Percentiles rank a stretch among this genome's conserved stretches.
These are phyloP conservation scores for Pyricularia pennisetigena DNA, from an alignment of 2,329 filamentous ascomycete species.

Conservation along the genomic window DNA sequence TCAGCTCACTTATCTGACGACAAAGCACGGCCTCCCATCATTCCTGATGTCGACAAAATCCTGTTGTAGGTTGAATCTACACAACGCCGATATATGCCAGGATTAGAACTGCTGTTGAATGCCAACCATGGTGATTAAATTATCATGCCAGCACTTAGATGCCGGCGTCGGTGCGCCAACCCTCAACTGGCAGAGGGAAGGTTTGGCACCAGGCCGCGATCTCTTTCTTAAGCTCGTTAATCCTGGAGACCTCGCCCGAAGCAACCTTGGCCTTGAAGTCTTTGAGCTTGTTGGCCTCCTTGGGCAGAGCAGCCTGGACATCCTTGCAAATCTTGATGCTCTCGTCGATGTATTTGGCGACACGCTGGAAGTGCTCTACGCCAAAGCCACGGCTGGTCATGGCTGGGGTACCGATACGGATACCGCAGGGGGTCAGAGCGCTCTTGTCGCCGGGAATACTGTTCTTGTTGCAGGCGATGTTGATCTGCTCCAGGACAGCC, in stretches of 20 bases:
- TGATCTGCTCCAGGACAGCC: slow-evolving; percentile 92
- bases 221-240: slow-evolving; percentile 80
- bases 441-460: slow-evolving; percentile 96
- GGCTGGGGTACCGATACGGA: slow-evolving; percentile 92
- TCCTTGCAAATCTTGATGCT: slow-evolving; percentile 85
- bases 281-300: slow-evolving; percentile 98
- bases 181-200: slow-evolving; percentile 87
- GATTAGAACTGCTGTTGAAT: not conserved
- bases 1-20: not conserved
- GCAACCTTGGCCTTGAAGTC: slow-evolving; percentile 95
- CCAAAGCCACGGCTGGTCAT: slow-evolving; percentile 97
- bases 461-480: slow-evolving; percentile 99
- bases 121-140: not conserved
- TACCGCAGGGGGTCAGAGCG: slow-evolving; percentile 84
- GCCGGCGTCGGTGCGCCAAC: slow-evolving; percentile 53
- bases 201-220: slow-evolving; percentile 76
- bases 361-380: slow-evolving; percentile 82
- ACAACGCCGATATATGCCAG: not conserved
- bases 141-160: slow-evolving; percentile 31
- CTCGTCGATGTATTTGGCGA: slow-evolving; percentile 81
- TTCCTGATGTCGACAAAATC: not conserved
- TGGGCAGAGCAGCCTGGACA: slow-evolving; percentile 74
- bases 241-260: slow-evolving; percentile 66
- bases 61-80: not conserved
- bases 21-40: not conserved